A percentile compares a stretch with the other conserved stretches of the same genome.
phyloP scores from a whole-genome alignment of 2,329 filamentous ascomycete genomes.

The Sclerotinia minor region DNA sequence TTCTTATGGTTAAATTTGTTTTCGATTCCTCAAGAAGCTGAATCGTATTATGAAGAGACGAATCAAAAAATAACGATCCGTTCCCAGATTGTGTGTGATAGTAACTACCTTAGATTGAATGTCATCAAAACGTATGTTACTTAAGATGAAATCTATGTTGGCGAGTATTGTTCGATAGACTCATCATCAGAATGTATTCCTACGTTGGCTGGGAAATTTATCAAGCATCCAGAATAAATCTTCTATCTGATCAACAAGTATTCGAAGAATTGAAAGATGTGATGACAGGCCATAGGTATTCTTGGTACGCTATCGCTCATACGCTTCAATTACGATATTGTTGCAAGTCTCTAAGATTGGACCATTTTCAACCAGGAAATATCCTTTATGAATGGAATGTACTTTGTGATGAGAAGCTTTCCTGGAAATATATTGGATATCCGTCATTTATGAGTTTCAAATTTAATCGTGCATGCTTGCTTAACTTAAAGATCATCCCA shows the following conservation, averaged over 20 bases:
- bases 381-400: constrained; percentile 30
- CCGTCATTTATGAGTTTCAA: constrained; percentile 25
- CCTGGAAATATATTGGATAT: constrained; percentile 17
- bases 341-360: constrained; percentile 12
- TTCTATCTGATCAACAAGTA: constrained; percentile 24
- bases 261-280: constrained; percentile 21
- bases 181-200: not conserved
- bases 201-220: constrained; percentile 21
- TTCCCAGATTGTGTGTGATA: too few species aligned
- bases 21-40: too few species aligned
- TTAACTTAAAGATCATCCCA: constrained; percentile 27
- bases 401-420: constrained; percentile 26
- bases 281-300: constrained; percentile 26
- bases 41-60: too few species aligned
- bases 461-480: constrained; percentile 28
- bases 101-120: too few species aligned
- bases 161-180: not conserved
- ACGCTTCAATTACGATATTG: constrained; percentile 11
- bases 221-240: constrained; percentile 18
- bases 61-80: too few species aligned
- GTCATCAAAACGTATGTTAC: not conserved
- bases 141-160: not conserved
- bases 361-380: constrained; percentile 27
- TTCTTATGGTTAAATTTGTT: too few species aligned
- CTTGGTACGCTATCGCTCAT: constrained; percentile 24